These are phyloP conservation scores for Millerago galiae DNA, from an alignment of 805 yeast species.

Conservation along the genomic window DNA sequence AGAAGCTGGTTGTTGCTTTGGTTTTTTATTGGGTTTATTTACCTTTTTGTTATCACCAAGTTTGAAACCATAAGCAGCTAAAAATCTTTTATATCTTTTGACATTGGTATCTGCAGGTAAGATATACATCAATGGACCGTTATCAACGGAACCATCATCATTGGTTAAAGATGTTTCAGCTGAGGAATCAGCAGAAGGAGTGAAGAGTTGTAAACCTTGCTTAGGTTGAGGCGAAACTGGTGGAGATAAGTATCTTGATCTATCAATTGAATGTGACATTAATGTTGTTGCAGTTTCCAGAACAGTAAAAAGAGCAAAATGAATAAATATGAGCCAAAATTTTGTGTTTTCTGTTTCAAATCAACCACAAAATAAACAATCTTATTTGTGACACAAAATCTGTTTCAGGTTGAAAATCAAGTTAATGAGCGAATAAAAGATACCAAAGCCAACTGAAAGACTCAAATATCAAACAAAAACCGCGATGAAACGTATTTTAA, in stretches of 20 bases:
- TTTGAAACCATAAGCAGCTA: conserved; percentile 3
- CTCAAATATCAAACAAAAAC: too few species aligned
- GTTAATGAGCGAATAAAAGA: too few species aligned
- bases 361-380: background rate
- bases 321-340: background rate
- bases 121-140: background rate
- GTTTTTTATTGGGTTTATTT: background rate
- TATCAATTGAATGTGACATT: background rate
- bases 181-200: background rate
- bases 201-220: background rate
- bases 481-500: too few species aligned
- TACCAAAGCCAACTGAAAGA: too few species aligned
- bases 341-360: background rate
- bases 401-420: background rate
- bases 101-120: background rate
- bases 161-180: background rate
- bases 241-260: conserved; percentile 9
- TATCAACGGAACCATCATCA: too few species aligned
- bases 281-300: background rate
- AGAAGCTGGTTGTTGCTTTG: background rate
- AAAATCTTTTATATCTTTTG: conserved; percentile 1
- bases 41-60: background rate
- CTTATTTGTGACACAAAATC: background rate
- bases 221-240: conserved; percentile 16
- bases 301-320: background rate